These are phyloP conservation scores for Gossypium arboreum DNA, from an alignment of 345 rosid genomes.

Conservation along the genomic window DNA sequence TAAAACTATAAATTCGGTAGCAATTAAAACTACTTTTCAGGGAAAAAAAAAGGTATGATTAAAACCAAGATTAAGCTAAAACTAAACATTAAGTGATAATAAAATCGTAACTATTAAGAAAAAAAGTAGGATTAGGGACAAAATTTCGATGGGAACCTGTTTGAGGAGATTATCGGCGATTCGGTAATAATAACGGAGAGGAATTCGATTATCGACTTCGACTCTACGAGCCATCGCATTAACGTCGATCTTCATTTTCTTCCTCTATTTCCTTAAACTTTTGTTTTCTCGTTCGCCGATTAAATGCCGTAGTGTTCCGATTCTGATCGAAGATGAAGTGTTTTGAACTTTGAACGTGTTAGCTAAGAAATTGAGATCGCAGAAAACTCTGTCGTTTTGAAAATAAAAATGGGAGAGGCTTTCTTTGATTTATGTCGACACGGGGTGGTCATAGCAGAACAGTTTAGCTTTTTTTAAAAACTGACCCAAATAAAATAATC, in stretches of 20 bases:
- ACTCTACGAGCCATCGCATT: conserved; percentile 52
- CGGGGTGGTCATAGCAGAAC: not conserved
- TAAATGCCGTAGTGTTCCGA: not conserved
- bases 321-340: conserved; percentile 3
- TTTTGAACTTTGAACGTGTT: not conserved
- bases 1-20: not conserved
- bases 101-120: not conserved
- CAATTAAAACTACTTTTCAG: not conserved
- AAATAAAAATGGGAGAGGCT: not conserved
- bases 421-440: not conserved
- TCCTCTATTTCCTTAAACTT: conserved; percentile 5
- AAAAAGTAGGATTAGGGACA: not conserved
- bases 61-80: not conserved
- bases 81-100: not conserved
- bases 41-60: not conserved
- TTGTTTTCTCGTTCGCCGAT: not conserved
- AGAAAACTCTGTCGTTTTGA: not conserved
- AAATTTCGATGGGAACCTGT: conserved; percentile 41
- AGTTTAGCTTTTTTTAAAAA: too few species aligned
- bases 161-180: conserved; percentile 92
- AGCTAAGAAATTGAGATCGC: not conserved
- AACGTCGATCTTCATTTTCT: conserved; percentile 66
- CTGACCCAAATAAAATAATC: too few species aligned
- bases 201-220: conserved; percentile 74
- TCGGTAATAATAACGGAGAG: conserved; percentile 60